Evolutionary conservation across 495 filamentous ascomycete genomes (phyloP), one percentile per base, ranked within the genome.

Genomic region (Platismatia glauca): DNA sequence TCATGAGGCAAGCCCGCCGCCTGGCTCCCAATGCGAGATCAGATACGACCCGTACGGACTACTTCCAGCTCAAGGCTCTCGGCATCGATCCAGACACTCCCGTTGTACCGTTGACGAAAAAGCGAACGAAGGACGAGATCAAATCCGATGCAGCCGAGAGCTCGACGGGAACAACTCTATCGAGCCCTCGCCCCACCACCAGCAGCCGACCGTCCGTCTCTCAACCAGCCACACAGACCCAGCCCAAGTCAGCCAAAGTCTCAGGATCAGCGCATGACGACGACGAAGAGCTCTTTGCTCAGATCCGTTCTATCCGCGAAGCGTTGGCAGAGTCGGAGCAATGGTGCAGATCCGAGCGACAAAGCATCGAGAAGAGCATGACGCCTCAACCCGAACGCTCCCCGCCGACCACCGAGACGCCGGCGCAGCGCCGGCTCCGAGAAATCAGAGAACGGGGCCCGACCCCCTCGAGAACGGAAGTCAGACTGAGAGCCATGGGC

Each of bases 71-170:
- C 35, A 72, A 71, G 55, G 60, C 69, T 4, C 63, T 64, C 20
- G 69, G 69, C 31, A 62, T 71, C 43, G 62, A 71, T 63, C 70
- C 69, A 46, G 62, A 69, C 53, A 69, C 69, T 24, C 62, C 63
- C 43, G 16, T 64, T 34, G 34, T 68, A 18, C 63, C 70, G 3
- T 44, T 16, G 18, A 61, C 70, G 29, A 60, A 58, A n/a, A 63
- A 63, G 55, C 58, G 64, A 20, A 53, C 59, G 20, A 48, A 57
- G 50, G 56, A 35, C 11, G 52, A 63, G 24, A 50, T 41, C 27
- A 41, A 66, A 33, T 44, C 48, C 7, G 55, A 65, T 24, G 44
- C 38, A 52, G 52, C 56, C n/a, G 33, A 57, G n/a, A 62, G 13
- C 24, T 15, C 55, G 33, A 50, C 20, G 39, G 46, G 34, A 4